Conservation (phyloP, 2,329 filamentous ascomycete genomes). For the Alternaria ventricosa region DNA sequence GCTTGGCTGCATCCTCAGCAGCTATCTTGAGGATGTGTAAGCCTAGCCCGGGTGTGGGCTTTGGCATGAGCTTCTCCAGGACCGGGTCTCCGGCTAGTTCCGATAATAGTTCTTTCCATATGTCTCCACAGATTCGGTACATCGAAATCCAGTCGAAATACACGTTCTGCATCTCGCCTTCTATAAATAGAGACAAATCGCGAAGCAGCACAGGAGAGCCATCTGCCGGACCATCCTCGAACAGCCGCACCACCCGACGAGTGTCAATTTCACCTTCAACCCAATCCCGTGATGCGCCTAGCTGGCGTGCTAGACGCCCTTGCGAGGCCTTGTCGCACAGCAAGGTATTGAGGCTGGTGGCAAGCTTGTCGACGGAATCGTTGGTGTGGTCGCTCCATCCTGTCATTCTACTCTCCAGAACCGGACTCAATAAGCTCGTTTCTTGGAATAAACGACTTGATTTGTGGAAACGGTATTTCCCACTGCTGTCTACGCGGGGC, state of each 20-base stretch:
- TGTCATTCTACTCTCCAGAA: not conserved
- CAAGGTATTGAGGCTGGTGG: not conserved
- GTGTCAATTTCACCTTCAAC: not conserved
- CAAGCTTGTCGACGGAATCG: not conserved
- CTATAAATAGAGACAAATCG: not conserved
- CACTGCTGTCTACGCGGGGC: not conserved
- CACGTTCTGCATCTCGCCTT: not conserved
- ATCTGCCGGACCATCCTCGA: not conserved
- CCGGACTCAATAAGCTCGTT: not conserved
- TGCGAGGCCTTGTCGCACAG: not conserved
- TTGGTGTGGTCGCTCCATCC: not conserved
- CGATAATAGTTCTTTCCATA: not conserved
- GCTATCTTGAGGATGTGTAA: not conserved
- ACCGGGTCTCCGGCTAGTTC: not conserved
- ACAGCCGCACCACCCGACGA: not conserved
- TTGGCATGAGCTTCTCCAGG: not conserved
- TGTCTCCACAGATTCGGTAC: not conserved
- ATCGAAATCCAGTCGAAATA: not conserved
- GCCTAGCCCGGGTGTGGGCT: not conserved
- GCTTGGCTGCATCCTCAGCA: not conserved
- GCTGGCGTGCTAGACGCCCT: not conserved
- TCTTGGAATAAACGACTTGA: not conserved
- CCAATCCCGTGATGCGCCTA: not conserved
- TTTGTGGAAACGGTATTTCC: not conserved
- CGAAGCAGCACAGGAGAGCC: not conserved